Conservation (phyloP, 1,284 basidiomycete genomes). For the Cystobasidium sp. region DNA sequence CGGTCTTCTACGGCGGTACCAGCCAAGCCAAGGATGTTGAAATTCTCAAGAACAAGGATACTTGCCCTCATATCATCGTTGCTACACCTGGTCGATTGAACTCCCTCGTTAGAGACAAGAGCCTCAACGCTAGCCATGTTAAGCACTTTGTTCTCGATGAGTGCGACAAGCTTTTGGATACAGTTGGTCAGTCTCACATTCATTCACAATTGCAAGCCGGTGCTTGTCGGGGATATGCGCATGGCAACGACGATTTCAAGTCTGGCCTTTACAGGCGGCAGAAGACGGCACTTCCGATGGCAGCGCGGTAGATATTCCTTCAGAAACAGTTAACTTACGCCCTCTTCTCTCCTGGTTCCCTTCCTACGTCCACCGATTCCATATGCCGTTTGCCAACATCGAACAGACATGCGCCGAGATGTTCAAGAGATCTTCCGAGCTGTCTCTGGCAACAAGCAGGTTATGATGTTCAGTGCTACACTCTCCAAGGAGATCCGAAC, state of each 20-base stretch:
- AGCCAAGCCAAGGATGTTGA: conserved; percentile 94
- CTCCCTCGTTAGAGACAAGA: conserved; percentile 89
- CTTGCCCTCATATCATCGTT: conserved; percentile 98
- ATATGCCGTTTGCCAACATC: not conserved
- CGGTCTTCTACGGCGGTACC: conserved; percentile 97
- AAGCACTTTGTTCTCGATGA: conserved; percentile 99
- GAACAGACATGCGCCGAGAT: conserved; percentile 97
- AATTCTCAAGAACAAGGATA: conserved; percentile 90
- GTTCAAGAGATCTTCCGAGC: conserved; percentile 99
- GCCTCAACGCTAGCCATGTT: conserved; percentile 87
- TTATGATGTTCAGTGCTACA: conserved; percentile 99
- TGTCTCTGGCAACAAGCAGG: conserved; percentile 99
- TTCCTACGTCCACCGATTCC: not conserved
- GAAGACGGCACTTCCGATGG: too few species aligned
- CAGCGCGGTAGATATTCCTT: too few species aligned
- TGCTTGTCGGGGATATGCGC: too few species aligned
- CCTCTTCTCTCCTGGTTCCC: not conserved
- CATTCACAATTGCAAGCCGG: conserved; percentile 5
- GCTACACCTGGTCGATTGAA: conserved; percentile 96
- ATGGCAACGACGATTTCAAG: too few species aligned
- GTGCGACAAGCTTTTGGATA: conserved; percentile 99
- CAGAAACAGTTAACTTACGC: conserved; percentile 5
- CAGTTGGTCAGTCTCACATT: conserved; percentile 87
- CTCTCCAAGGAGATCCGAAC: conserved; percentile 94
- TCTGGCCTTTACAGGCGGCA: too few species aligned